Base-by-base conservation (phyloP, 108 stramenopile genomes). In the Schizochytrium sp. region DNA sequence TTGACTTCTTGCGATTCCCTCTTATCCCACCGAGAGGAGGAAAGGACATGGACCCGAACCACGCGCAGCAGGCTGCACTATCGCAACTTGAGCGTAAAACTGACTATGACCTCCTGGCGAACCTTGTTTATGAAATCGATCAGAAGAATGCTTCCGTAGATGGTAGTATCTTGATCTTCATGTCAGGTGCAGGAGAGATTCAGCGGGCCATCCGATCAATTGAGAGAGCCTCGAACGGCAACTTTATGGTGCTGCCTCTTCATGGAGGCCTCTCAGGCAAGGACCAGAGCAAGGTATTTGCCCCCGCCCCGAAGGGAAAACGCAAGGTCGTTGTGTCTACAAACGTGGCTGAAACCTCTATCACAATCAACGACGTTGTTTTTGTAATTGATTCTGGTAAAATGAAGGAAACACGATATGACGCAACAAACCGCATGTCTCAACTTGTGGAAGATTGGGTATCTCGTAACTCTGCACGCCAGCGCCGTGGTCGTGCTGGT, bases 361-460 rank as follows among this genome's bases (percentile, higher is more conserved):
- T 99, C 46, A 99, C 99, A 28, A 94, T 99, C 13, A 97, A 98
- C 15, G 97, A 97, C 69, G 95, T 97, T 12, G 97, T 97, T 88
- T 96, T 97, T 90, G 99, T 99, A 61, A 96, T 98, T 55, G 97
- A 98, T 90, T 91, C 96, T 28, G 97, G 98, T 28, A 87, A 93
- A 69, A 94, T 95, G n/a, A 98, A 98, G 93, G 97, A 97, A 90
- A 97, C 96, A 88, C 90, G 89, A 47, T 98, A 96, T 89, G 97
- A 98, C 91, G 95, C 97, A 38, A 95, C 95, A 76, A 90, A 95
- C 72, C 92, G 95, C 95, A 96, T 88, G 93, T 96, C 93, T 38
- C 95, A 95, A 73, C 93, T 98, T 7, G 91, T 93, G 19, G 95
- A 97, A 55, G 89, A 92, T 50, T 99, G 97, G 97, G 97, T 97